These are phyloP conservation scores for Claviceps humidiphila DNA, from an alignment of 2,329 filamentous ascomycete genomes.

Conservation along the genomic window DNA sequence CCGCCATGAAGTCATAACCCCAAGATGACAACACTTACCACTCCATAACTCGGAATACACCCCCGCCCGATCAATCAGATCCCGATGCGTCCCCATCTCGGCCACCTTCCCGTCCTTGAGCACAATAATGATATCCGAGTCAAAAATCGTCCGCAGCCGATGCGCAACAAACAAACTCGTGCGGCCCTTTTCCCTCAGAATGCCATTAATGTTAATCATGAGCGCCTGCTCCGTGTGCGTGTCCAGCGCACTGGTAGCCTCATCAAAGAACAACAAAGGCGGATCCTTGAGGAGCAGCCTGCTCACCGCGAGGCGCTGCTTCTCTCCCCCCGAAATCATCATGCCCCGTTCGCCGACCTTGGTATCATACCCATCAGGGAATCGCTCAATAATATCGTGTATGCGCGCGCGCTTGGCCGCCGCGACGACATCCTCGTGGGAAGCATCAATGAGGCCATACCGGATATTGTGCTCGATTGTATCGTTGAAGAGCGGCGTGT, in stretches of 20 bases:
- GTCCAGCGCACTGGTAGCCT: constrained; percentile 84
- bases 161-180: constrained; percentile 96
- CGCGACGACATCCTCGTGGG: constrained; percentile 56
- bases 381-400: constrained; percentile 64
- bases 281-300: constrained; percentile 79
- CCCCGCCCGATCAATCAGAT: constrained; percentile 65
- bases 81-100: constrained; percentile 76
- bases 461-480: constrained; percentile 91
- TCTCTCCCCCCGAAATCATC: constrained; percentile 95
- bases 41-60: constrained; percentile 88
- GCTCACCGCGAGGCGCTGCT: constrained; percentile 77
- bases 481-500: constrained; percentile 94
- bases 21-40: constrained; percentile 40
- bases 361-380: constrained; percentile 81
- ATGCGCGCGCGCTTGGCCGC: constrained; percentile 76
- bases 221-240: constrained; percentile 88
- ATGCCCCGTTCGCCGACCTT: constrained; percentile 87
- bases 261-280: constrained; percentile 84
- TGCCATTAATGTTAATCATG: constrained; percentile 84
- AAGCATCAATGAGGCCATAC: constrained; percentile 73
- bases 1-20: no score
- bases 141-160: constrained; percentile 81
- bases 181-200: constrained; percentile 72
- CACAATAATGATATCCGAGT: constrained; percentile 87
- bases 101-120: constrained; percentile 72